Base-by-base conservation (phyloP, 2,329 filamentous ascomycete species). In the Elsinoe arachidis region DNA sequence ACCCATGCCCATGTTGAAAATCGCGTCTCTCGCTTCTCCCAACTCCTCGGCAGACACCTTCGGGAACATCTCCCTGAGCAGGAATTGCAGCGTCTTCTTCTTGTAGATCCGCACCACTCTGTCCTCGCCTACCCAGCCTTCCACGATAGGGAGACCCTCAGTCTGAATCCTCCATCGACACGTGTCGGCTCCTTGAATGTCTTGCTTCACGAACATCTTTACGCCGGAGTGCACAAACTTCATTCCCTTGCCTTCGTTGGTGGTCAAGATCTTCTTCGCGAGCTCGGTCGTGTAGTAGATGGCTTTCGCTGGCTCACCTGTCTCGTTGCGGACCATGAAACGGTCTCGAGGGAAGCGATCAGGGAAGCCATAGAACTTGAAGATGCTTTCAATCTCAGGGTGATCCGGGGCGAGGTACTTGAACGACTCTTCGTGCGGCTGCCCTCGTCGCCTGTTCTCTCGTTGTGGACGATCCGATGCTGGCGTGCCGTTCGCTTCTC, bases 161-260 rank as follows among this genome's bases (percentile, higher is more conserved):
- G 86, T 88, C 77, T 99, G 93, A 65, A 99, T 93, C 47, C 93
- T 84, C 93, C 93, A 99, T 59, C 86, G 82, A 76, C 91, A 96
- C 34, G 93, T 87, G 56, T 91, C 86, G 35, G 86, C 85, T 4
- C 85, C 87, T 59, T 95, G 91, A 0, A 89, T 87, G 67, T 96
- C 90, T 72, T 97, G 92, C 77, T 95, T 96, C 78, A 97, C 93
- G 70, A 95, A 99, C 90, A 97, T 97, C 75, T 95, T 95, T 34
- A 99, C 91, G 62, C 93, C 93, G 53, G 87, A 92, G 73, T 99
- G 93, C 52, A 99, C 88, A 69, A 99, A 96, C 70, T 93, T 95
- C 72, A 97, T 86, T 46, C 90, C 90, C 26, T 87, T 85, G 43
- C 90, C 88, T 72, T 96, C 90, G 70, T 99, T 99, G 68, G 86